Conservation (phyloP, 805 yeast genomes). For the Metschnikowia arizonensis region DNA sequence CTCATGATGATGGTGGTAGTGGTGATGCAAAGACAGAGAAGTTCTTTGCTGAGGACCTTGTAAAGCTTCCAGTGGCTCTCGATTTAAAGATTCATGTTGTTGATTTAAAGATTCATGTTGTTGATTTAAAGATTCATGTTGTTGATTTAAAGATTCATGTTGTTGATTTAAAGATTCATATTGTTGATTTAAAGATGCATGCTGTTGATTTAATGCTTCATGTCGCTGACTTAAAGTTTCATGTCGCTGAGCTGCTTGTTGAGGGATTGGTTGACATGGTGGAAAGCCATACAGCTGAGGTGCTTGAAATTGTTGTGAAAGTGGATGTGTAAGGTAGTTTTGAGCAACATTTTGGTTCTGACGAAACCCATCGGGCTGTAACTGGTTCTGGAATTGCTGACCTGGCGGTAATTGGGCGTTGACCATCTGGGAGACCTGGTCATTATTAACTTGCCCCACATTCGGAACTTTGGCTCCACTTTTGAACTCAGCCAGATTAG, state of each 20-base stretch:
- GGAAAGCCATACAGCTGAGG: constrained; percentile 5
- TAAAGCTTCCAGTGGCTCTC: neutral
- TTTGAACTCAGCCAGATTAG: neutral
- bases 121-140: too few relatives aligned
- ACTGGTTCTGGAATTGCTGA: neutral
- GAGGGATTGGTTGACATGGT: neutral
- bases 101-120: too few relatives aligned
- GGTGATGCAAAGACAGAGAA: constrained; percentile 7
- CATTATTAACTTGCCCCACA: neutral
- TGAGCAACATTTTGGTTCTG: neutral
- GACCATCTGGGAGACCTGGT: neutral
- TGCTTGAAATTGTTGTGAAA: constrained; percentile 3
- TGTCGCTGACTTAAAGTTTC: neutral
- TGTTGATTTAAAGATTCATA: too few relatives aligned
- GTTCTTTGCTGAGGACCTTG: neutral
- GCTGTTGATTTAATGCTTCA: too few relatives aligned
- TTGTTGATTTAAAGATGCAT: too few relatives aligned
- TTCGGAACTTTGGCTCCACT: neutral
- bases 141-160: too few relatives aligned
- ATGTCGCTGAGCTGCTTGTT: neutral
- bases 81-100: neutral
- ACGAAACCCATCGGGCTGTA: neutral
- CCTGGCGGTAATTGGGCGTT: neutral
- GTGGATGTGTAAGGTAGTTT: neutral
- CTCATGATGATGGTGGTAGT: constrained; percentile 9